A percentile compares a stretch with the other conserved stretches of the same genome.
Evolutionary conservation across 2,329 filamentous ascomycete genomes (phyloP).

Genomic region (Macrophomina pseudophaseolina): DNA sequence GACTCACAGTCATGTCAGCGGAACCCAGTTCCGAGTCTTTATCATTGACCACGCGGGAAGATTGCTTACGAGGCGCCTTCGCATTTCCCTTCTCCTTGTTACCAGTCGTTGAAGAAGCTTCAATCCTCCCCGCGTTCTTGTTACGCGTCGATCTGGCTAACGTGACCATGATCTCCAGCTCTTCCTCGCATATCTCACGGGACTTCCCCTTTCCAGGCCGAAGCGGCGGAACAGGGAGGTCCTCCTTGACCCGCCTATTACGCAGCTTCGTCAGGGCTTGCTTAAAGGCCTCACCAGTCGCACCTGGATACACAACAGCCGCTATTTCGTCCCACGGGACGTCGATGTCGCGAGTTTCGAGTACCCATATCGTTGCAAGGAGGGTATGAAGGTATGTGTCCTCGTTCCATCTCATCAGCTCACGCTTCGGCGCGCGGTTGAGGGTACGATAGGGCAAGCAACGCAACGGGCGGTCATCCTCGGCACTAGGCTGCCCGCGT

Average conservation of each 20-base stretch:
- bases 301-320: constrained; percentile 19
- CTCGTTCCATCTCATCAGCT: constrained; percentile 16
- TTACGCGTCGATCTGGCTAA: background rate
- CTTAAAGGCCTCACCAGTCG: constrained; percentile 23
- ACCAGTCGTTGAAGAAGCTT: background rate
- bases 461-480: background rate
- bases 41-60: background rate
- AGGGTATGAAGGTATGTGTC: constrained; percentile 1
- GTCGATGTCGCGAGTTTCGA: background rate
- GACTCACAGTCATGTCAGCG: background rate
- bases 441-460: constrained; percentile 13
- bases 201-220: constrained; percentile 9
- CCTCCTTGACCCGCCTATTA: background rate
- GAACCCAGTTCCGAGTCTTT: background rate
- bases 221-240: constrained; percentile 7
- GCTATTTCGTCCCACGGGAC: constrained; percentile 17
- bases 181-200: background rate
- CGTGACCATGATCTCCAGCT: background rate
- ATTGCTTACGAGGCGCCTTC: too few relatives aligned
- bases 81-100: too few relatives aligned
- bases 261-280: constrained; percentile 16
- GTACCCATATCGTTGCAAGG: background rate
- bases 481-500: background rate
- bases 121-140: background rate
- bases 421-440: constrained; percentile 9